Percentiles rank a stretch among this genome's conserved stretches.
Evolutionary conservation across 2,329 filamentous ascomycete genomes (phyloP).

Genomic region (Trichophyton schoenleinii): DNA sequence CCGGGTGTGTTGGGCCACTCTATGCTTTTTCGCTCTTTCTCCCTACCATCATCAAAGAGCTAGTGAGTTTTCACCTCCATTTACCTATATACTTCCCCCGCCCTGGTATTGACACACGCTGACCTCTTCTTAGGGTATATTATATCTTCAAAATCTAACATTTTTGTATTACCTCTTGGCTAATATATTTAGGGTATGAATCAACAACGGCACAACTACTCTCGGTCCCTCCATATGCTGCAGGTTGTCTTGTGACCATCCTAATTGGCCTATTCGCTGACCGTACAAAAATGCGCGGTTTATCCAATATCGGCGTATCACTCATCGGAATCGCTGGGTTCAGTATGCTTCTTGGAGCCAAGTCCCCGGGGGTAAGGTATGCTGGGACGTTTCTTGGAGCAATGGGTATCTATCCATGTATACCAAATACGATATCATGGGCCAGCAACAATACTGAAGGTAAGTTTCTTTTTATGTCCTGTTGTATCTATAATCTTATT

Average conservation of each 20-base stretch:
- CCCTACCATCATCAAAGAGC: slow-evolving; percentile 59
- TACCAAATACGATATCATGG: slow-evolving; percentile 82
- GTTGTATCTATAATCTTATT: background rate
- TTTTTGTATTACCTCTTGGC: slow-evolving; percentile 59
- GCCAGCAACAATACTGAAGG: slow-evolving; percentile 71
- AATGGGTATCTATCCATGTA: slow-evolving; percentile 75
- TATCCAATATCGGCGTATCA: slow-evolving; percentile 65
- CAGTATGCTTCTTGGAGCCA: slow-evolving; percentile 57
- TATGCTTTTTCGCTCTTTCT: slow-evolving; percentile 69
- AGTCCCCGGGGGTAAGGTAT: slow-evolving; percentile 57
- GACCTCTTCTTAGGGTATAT: background rate
- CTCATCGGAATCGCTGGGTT: slow-evolving; percentile 66
- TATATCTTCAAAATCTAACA: slow-evolving; percentile 28
- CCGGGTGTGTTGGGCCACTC: slow-evolving; percentile 55
- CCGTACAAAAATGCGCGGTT: slow-evolving; percentile 55
- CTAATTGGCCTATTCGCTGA: slow-evolving; percentile 64
- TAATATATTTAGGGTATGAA: slow-evolving; percentile 23
- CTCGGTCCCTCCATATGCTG: slow-evolving; percentile 22
- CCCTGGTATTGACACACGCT: slow-evolving; percentile 42
- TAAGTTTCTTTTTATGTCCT: slow-evolving; percentile 8
- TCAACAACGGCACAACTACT: slow-evolving; percentile 29
- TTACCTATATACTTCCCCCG: slow-evolving; percentile 53
- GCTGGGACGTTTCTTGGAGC: slow-evolving; percentile 74
- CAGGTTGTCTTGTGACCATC: slow-evolving; percentile 40
- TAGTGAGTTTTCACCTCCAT: slow-evolving; percentile 17